A percentile compares a stretch with the other conserved stretches of the same genome.
Conservation (phyloP, 208 protist genomes). For the Wallacemonas sp. region DNA sequence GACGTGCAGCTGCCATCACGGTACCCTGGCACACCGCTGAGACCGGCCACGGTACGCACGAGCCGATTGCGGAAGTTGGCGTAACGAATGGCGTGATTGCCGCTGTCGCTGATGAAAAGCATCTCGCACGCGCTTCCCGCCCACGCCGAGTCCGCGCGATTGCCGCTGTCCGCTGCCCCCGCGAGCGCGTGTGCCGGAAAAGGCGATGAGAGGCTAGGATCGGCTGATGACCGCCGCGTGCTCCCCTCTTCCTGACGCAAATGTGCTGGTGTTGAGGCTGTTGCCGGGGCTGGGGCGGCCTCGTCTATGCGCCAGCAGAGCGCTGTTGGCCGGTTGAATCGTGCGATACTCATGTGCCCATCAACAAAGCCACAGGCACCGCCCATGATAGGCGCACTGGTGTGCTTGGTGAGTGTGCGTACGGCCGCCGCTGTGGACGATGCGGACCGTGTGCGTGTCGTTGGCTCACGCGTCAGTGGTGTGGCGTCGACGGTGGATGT, state of each 20-base stretch:
- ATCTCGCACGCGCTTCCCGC: slow-evolving; percentile 17
- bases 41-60: slow-evolving; percentile 71
- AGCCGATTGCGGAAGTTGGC: slow-evolving; percentile 56
- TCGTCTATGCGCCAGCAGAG: slow-evolving; percentile 71
- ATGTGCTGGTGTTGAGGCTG: slow-evolving; percentile 2
- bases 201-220: not conserved
- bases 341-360: slow-evolving; percentile 62
- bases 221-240: too few relatives aligned
- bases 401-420: slow-evolving; percentile 7
- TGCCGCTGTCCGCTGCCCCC: not conserved
- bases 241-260: not conserved
- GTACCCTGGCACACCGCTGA: slow-evolving; percentile 72
- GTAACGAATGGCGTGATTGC: slow-evolving; percentile 73
- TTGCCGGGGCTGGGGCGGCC: not conserved
- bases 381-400: slow-evolving; percentile 32
- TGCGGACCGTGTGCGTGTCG: slow-evolving; percentile 9
- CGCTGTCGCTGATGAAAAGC: slow-evolving; percentile 79
- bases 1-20: slow-evolving; percentile 60
- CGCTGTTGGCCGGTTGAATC: slow-evolving; percentile 53
- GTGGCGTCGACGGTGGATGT: not conserved
- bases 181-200: not conserved
- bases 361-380: slow-evolving; percentile 57
- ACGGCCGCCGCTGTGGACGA: slow-evolving; percentile 16
- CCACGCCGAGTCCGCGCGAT: not conserved
- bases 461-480: too few relatives aligned